Conservation (phyloP, 2,329 filamentous ascomycete species). For the Chrysoporthe cubensis region DNA sequence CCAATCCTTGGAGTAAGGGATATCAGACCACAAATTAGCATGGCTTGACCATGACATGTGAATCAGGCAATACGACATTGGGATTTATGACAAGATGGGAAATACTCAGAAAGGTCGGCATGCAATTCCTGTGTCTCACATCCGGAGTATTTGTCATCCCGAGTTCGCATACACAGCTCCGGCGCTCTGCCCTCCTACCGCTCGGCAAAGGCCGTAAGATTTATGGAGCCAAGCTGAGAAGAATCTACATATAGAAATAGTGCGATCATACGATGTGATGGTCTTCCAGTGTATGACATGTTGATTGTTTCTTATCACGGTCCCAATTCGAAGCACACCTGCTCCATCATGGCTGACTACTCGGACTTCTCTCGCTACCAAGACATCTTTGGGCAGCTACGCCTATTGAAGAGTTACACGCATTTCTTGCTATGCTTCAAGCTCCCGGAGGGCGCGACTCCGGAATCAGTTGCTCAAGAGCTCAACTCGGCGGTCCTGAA, state of each 20-base stretch:
- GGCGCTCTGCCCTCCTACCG: background rate
- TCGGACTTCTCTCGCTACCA: constrained; percentile 6
- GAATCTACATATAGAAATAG: background rate
- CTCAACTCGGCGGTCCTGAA: background rate
- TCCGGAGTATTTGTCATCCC: background rate
- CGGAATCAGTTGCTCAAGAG: background rate
- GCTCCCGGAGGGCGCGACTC: background rate
- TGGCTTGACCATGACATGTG: background rate
- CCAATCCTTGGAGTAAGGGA: background rate
- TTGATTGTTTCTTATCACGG: background rate
- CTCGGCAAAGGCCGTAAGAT: background rate
- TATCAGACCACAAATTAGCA: background rate
- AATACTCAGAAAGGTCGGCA: background rate
- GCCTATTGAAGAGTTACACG: background rate
- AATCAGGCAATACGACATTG: background rate
- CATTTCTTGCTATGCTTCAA: background rate
- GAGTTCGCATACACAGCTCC: background rate
- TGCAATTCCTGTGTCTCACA: background rate
- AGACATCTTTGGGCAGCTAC: constrained; percentile 9
- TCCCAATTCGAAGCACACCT: background rate
- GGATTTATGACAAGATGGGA: background rate
- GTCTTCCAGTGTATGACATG: background rate
- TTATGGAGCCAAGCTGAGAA: background rate
- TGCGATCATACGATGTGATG: background rate
- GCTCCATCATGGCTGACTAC: background rate